Conservation (phyloP, 495 filamentous ascomycete species). For the Hypomontagnella monticulosa region DNA sequence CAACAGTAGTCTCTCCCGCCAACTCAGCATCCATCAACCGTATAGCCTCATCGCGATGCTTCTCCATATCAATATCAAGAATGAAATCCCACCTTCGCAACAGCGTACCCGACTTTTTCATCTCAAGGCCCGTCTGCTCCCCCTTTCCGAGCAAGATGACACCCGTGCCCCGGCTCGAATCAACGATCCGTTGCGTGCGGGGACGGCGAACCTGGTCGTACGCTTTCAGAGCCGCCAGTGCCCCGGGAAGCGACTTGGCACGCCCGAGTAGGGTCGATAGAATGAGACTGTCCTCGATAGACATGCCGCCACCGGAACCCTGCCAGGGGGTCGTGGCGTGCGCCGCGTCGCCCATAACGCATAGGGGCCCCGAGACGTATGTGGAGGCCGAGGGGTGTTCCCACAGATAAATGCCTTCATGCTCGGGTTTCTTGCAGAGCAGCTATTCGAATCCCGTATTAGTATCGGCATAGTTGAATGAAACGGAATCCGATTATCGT, state of each 20-base stretch:
- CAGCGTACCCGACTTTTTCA: constrained; percentile 2
- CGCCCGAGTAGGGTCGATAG: constrained; percentile 44
- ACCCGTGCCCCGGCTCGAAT: constrained; percentile 46
- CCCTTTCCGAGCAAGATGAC: constrained; percentile 11
- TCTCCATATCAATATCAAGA: constrained; percentile 25
- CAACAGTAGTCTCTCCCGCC: neutral
- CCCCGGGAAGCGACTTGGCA: constrained; percentile 19
- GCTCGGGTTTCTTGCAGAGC: constrained; percentile 24
- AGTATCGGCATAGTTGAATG: neutral
- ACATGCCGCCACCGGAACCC: constrained; percentile 49
- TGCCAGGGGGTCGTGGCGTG: constrained; percentile 53
- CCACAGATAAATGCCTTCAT: constrained; percentile 17
- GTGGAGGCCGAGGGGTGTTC: constrained; percentile 28
- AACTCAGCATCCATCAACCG: constrained; percentile 25
- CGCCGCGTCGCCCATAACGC: constrained; percentile 55
- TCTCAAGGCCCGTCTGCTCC: constrained; percentile 11
- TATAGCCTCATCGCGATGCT: constrained; percentile 39
- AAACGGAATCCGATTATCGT: neutral
- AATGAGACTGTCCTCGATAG: constrained; percentile 51
- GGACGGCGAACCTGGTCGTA: constrained; percentile 38
- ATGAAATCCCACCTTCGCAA: constrained; percentile 40
- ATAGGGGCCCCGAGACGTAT: constrained; percentile 37
- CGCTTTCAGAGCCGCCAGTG: constrained; percentile 29
- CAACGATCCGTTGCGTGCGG: constrained; percentile 37
- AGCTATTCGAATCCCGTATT: constrained; percentile 4